Evolutionary conservation across 169 alveolate species (phyloP).

Genomic region (Plasmodium reichenowi): DNA sequence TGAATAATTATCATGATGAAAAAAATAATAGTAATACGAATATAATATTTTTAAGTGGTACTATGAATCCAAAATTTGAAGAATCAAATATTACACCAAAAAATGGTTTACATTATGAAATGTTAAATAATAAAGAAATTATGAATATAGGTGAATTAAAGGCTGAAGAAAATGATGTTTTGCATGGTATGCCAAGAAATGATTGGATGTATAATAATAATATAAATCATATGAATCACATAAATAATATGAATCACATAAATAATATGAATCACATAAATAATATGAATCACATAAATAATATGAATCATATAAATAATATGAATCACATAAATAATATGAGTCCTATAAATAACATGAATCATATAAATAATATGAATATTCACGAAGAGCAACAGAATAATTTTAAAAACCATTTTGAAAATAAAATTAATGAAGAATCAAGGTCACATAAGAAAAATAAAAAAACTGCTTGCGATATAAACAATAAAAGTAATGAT

Average conservation of each 20-base stretch:
- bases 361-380: neutral
- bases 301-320: neutral
- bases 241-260: too few relatives aligned
- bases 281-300: neutral
- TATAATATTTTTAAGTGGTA: slow-evolving; percentile 8
- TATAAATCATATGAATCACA: neutral
- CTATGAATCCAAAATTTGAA: slow-evolving; percentile 32
- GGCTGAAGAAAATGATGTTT: slow-evolving; percentile 35
- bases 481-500: slow-evolving; percentile 2
- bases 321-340: neutral
- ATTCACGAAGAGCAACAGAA: neutral
- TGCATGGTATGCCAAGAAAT: slow-evolving; percentile 10
- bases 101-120: slow-evolving; percentile 6
- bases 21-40: slow-evolving; percentile 18
- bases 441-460: neutral
- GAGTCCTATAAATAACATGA: neutral
- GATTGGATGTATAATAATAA: slow-evolving; percentile 12
- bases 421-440: neutral
- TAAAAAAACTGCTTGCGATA: neutral
- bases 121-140: neutral
- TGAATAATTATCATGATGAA: slow-evolving; percentile 28
- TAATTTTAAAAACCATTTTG: neutral
- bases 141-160: slow-evolving; percentile 27
- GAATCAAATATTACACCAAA: slow-evolving; percentile 29
- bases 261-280: neutral